phyloP scores from a whole-genome alignment of 169 alveolate species.

The Perkinsus olseni region DNA sequence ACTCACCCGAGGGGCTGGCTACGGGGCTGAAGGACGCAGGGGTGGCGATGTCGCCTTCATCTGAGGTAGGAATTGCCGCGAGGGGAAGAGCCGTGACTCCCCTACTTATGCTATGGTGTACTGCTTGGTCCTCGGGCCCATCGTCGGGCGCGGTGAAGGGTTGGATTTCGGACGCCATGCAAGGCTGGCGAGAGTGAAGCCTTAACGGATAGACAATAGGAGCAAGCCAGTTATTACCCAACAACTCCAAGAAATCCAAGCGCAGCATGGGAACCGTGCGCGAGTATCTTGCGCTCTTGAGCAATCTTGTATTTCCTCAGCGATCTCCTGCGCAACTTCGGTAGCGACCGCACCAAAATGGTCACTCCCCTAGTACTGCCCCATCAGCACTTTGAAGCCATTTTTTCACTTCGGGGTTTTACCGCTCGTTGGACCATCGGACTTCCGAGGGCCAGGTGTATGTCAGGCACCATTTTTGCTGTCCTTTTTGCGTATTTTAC shows the following conservation, averaged over 20 bases:
- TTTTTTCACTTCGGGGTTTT: no score
- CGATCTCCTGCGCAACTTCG: background rate
- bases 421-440: no score
- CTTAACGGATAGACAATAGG: background rate
- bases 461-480: no score
- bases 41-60: background rate
- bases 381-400: no score
- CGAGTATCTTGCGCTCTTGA: background rate
- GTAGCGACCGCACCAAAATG: background rate
- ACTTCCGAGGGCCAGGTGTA: no score
- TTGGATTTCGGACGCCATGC: background rate
- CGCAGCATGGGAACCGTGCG: background rate
- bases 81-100: background rate
- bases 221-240: background rate
- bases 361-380: no score
- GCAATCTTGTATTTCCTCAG: background rate
- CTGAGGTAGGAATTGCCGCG: background rate
- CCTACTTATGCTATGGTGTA: background rate
- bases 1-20: background rate
- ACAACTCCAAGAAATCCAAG: background rate
- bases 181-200: background rate
- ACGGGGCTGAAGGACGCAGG: background rate
- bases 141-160: background rate
- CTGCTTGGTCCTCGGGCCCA: background rate
- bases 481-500: no score